phyloP scores from a whole-genome alignment of 2,329 filamentous ascomycete genomes.

The Periglandula ipomoeae region DNA sequence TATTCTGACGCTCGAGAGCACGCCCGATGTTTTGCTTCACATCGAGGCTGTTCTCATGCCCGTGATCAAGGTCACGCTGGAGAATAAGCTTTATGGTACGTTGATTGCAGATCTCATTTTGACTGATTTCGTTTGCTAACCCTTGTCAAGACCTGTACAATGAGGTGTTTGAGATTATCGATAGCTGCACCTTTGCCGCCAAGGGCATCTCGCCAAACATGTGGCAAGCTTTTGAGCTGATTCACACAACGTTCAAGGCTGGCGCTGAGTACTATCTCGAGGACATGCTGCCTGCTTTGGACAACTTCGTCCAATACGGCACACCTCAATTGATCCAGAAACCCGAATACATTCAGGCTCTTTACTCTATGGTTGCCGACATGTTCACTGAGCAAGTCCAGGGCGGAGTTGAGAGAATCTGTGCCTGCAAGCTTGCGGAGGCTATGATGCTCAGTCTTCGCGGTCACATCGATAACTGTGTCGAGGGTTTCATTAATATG shows the following conservation, averaged over 20 bases:
- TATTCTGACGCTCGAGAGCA: conserved; percentile 93
- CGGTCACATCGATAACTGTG: conserved; percentile 77
- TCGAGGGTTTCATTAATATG: conserved; percentile 81
- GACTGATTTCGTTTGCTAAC: background rate
- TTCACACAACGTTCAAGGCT: conserved; percentile 94
- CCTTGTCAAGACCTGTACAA: conserved; percentile 70
- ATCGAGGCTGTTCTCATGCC: conserved; percentile 96
- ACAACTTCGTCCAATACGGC: conserved; percentile 96
- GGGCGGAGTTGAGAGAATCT: conserved; percentile 88
- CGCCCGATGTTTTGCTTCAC: conserved; percentile 86
- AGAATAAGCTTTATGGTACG: conserved; percentile 91
- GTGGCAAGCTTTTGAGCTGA: conserved; percentile 97
- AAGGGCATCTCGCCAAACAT: conserved; percentile 93
- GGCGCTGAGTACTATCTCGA: conserved; percentile 95
- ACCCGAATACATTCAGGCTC: conserved; percentile 74
- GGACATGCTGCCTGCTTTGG: conserved; percentile 94
- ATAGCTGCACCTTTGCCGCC: conserved; percentile 96
- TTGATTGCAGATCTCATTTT: background rate
- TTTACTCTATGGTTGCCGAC: conserved; percentile 88
- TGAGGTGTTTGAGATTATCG: conserved; percentile 97
- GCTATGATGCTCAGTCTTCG: conserved; percentile 94
- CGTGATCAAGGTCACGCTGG: conserved; percentile 87
- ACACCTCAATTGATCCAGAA: conserved; percentile 72
- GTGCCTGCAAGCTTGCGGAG: conserved; percentile 94
- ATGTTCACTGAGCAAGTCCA: conserved; percentile 93